Conservation (phyloP, 176 grass and related monocot genomes). For the Oryza nivara region DNA sequence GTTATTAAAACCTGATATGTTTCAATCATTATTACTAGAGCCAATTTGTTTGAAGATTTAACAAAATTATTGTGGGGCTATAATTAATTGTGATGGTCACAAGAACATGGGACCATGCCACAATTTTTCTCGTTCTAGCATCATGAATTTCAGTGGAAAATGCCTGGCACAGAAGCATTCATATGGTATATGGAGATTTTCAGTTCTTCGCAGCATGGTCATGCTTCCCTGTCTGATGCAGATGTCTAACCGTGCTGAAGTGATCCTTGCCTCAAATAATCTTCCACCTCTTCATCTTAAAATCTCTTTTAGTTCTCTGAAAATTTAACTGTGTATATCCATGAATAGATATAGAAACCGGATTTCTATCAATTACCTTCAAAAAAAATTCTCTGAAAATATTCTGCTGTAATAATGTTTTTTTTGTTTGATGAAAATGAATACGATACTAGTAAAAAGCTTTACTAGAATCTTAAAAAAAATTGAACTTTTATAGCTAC, state of each 20-base stretch:
- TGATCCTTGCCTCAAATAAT: conserved; percentile 21
- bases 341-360: too few relatives aligned
- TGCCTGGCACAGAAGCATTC: not conserved
- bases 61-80: not conserved
- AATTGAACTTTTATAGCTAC: too few relatives aligned
- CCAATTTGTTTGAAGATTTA: not conserved
- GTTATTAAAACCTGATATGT: not conserved
- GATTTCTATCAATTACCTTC: too few relatives aligned
- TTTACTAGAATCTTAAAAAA: too few relatives aligned
- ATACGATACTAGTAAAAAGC: too few relatives aligned
- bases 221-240: conserved; percentile 33
- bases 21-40: not conserved
- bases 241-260: conserved; percentile 3
- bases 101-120: conserved; percentile 5
- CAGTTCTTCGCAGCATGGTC: not conserved
- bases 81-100: not conserved
- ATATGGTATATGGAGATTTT: not conserved
- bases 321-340: not conserved
- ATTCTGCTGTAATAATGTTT: not conserved
- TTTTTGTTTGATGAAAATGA: not conserved
- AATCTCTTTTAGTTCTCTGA: not conserved
- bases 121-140: not conserved
- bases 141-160: conserved; percentile 4
- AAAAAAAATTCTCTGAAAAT: not conserved
- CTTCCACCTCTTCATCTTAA: not conserved